Base-by-base conservation (phyloP, 2,329 filamentous ascomycete species). In the Teratosphaeria destructans region DNA sequence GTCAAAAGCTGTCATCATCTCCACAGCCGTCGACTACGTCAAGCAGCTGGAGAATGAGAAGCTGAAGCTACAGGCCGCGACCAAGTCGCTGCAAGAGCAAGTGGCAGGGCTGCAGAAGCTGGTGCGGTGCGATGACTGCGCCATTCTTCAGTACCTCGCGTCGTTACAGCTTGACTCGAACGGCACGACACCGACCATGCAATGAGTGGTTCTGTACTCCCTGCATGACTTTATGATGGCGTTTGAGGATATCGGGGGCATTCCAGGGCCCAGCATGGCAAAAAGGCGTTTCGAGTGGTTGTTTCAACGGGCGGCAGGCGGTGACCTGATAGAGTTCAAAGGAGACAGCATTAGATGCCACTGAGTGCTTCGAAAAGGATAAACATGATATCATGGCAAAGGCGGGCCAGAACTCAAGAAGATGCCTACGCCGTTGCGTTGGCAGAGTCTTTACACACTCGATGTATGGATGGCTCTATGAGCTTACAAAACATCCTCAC, bases 41-140 rank as follows among this genome's bases (percentile, higher is more conserved):
- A 74, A 76, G 66, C 71, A 75, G 59, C 72, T 75, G 62, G 74
- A 77, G 63, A 73, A 72, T 47, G 74, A 77, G 58, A 75, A 73
- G 66, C 72, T 72, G 62, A 65, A 65, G 29, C 58, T 75, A 8
- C 67, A 68, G 1, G 71, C 74, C 10, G 73, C 75, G 59, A 75
- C 75, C 43, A 68, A 69, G 56, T 54, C 73, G 5, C 66, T 78
- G 14, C 64, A 69, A 57, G 68, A 71, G 14, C 67, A 74, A 16
- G 68, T 77, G 58, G 74, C 74, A 62, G 74, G 73, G 26, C 70
- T 77, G 3, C 75, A 77, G 63, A 72, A 71, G 29, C 67, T 77
- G n/a, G 73, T 77, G 57, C 76, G 76, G 62, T 78, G 76, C 62
- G 75, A 77, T 32, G 76, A 77, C 60, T 78, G 76, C 66, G 49